Conservation (phyloP, 1,139 yeast genomes). For the Yamadazyma atmosphaerica region DNA sequence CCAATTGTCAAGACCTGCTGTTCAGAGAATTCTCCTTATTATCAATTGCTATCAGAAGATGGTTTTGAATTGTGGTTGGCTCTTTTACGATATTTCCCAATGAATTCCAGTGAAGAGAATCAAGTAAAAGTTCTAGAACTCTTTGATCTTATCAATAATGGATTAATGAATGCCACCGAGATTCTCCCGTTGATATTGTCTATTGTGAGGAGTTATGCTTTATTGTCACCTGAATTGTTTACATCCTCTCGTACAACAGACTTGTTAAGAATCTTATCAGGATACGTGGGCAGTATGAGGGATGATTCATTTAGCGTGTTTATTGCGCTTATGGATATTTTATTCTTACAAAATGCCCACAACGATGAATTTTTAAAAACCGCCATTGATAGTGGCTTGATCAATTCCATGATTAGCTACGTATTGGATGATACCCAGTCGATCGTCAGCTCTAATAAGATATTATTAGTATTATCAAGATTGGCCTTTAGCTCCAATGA, state of each 20-base stretch:
- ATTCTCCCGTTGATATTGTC: slow-evolving; percentile 67
- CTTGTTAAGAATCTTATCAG: slow-evolving; percentile 54
- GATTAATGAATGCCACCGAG: slow-evolving; percentile 69
- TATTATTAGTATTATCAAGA: slow-evolving; percentile 56
- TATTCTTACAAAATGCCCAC: slow-evolving; percentile 33
- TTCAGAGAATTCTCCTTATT: slow-evolving; percentile 53
- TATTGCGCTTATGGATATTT: slow-evolving; percentile 59
- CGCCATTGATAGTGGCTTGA: slow-evolving; percentile 47
- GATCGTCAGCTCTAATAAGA: slow-evolving; percentile 48
- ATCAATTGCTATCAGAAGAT: slow-evolving; percentile 75
- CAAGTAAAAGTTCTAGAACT: slow-evolving; percentile 30
- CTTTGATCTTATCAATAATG: slow-evolving; percentile 49
- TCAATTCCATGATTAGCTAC: slow-evolving; percentile 46
- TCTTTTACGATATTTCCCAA: slow-evolving; percentile 57
- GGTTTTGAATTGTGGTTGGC: slow-evolving; percentile 85
- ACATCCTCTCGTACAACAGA: slow-evolving; percentile 29
- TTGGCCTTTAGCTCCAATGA: slow-evolving; percentile 49
- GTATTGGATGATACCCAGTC: slow-evolving; percentile 52
- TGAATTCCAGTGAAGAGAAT: slow-evolving; percentile 21
- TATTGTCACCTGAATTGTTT: slow-evolving; percentile 56
- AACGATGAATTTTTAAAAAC: slow-evolving; percentile 29
- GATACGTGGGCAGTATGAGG: slow-evolving; percentile 61
- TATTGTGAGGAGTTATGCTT: slow-evolving; percentile 69
- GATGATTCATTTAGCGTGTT: slow-evolving; percentile 67
- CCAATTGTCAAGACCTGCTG: slow-evolving; percentile 73